phyloP scores from a whole-genome alignment of 2,329 filamentous ascomycete genomes.

The Neophaeococcomyces mojaviensis region DNA sequence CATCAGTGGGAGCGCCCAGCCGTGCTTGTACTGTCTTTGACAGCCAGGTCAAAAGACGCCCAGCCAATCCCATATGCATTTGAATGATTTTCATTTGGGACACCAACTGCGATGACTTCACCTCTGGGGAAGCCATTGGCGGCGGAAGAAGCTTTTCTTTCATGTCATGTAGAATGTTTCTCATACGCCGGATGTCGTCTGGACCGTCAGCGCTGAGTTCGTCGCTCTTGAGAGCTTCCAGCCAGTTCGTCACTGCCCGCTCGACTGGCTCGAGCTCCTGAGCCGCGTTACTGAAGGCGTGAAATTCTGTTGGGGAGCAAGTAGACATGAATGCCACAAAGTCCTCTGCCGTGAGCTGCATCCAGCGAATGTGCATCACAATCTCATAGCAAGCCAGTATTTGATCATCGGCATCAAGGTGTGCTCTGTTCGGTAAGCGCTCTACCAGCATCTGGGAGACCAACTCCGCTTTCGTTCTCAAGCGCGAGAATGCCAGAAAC shows the following conservation, averaged over 20 bases:
- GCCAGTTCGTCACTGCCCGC: conserved; percentile 76
- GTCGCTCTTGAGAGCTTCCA: conserved; percentile 74
- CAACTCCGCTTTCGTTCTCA: conserved; percentile 79
- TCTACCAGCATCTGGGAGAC: conserved; percentile 74
- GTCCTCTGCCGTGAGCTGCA: conserved; percentile 66
- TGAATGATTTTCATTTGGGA: conserved; percentile 57
- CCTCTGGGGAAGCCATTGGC: not conserved
- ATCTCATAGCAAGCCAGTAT: conserved; percentile 68
- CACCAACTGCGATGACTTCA: conserved; percentile 43
- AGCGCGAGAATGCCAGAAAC: conserved; percentile 75
- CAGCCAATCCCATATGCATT: conserved; percentile 72
- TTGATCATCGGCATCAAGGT: conserved; percentile 63
- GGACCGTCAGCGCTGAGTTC: conserved; percentile 78
- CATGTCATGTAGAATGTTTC: conserved; percentile 80
- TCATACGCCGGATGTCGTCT: conserved; percentile 71
- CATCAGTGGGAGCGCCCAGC: conserved; percentile 51
- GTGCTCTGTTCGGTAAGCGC: conserved; percentile 60
- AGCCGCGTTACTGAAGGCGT: conserved; percentile 67
- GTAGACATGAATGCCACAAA: conserved; percentile 56
- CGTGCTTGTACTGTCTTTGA: conserved; percentile 57
- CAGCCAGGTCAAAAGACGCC: conserved; percentile 60
- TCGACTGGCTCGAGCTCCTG: conserved; percentile 90
- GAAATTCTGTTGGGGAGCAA: conserved; percentile 72
- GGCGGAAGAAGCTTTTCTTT: conserved; percentile 57
- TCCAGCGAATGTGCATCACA: conserved; percentile 77